Evolutionary conservation across 2,329 filamentous ascomycete species (phyloP).

Genomic region (Colletotrichum incanum): DNA sequence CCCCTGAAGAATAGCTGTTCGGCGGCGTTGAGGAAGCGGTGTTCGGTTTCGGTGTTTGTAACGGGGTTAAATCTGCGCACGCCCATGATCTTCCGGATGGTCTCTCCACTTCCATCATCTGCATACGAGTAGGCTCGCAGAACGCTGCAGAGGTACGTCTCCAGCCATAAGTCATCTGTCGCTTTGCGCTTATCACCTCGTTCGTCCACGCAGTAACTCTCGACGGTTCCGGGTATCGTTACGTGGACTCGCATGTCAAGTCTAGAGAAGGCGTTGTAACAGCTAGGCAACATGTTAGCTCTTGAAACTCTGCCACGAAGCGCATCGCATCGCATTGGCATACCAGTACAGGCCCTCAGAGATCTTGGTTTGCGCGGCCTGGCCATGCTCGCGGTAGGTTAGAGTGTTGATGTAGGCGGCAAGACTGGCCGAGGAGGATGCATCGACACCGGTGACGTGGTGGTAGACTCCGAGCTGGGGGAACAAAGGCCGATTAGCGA

Average conservation of each 20-base stretch:
- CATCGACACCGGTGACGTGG: slow-evolving; percentile 97
- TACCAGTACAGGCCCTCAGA: slow-evolving; percentile 95
- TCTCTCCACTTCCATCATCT: slow-evolving; percentile 93
- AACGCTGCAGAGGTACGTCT: slow-evolving; percentile 97
- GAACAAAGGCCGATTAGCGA: slow-evolving; percentile 39
- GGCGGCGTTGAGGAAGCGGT: slow-evolving; percentile 94
- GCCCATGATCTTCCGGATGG: slow-evolving; percentile 97
- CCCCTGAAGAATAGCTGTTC: slow-evolving; percentile 96
- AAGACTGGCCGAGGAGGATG: slow-evolving; percentile 95
- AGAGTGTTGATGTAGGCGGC: slow-evolving; percentile 99
- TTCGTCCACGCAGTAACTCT: slow-evolving; percentile 98
- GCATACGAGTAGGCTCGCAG: slow-evolving; percentile 96
- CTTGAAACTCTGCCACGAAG: slow-evolving; percentile 51
- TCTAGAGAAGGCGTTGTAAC: slow-evolving; percentile 99
- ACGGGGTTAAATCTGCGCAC: slow-evolving; percentile 97
- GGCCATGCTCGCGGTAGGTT: slow-evolving; percentile 89
- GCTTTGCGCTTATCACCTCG: slow-evolving; percentile 94
- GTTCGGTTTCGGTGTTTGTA: slow-evolving; percentile 97
- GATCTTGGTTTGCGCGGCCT: slow-evolving; percentile 82
- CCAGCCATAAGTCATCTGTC: slow-evolving; percentile 95
- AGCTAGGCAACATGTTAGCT: slow-evolving; percentile 61
- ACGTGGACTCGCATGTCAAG: slow-evolving; percentile 99
- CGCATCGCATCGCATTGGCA: slow-evolving; percentile 29
- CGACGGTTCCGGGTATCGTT: slow-evolving; percentile 94
- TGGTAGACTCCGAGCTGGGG: slow-evolving; percentile 91